Base-by-base conservation (phyloP, 192 early-diverging fungal species). In the Coemansia sp. region DNA sequence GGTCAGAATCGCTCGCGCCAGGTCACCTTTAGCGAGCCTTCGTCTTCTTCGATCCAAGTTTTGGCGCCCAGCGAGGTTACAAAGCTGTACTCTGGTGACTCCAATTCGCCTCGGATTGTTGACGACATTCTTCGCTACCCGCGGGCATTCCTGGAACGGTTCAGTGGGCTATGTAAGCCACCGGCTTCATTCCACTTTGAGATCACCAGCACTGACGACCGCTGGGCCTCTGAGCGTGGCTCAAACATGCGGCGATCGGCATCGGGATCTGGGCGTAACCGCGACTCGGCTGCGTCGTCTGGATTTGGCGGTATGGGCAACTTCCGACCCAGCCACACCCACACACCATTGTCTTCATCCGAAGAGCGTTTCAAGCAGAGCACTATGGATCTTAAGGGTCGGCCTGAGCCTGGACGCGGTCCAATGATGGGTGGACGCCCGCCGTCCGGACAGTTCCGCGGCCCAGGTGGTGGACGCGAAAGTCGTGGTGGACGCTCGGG, bases 71-170 rank as follows among this genome's bases (percentile, higher is more conserved):
- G 73, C 7, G 79, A 78, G 54, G 78, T 79, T 25, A 58, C 78
- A 16, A 57, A 58, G 27, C 54, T 88, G 26, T 83, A 84, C 54
- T 83, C 85, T 27, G 88, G 86, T 22, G 69, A 83, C 21, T 52
- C 64, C 1, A 56, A 70, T 16, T 69, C 75, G 14, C 75, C 82
- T 4, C 68, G 62, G 6, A 71, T 85, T 28, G 82, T 85, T 5
- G 85, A 70, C 26, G 84, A 86, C 51, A 88, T 88, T 50, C 87
- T 87, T 64, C 81, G 82, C 60, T 94, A 92, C 60, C 81, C 86
- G 47, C 82, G 83, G 26, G 86, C 78, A 58, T 96, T 96, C 75
- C 81, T 96, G 69, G 83, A 91, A 81, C 88, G 88, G 65, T 94
- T 93, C 78, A 84, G 76, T 58, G 63, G 65, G 5, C 70, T 90